Evolutionary conservation across 352 stramenopile species (phyloP).

Genomic region (Phytophthora fragariae): DNA sequence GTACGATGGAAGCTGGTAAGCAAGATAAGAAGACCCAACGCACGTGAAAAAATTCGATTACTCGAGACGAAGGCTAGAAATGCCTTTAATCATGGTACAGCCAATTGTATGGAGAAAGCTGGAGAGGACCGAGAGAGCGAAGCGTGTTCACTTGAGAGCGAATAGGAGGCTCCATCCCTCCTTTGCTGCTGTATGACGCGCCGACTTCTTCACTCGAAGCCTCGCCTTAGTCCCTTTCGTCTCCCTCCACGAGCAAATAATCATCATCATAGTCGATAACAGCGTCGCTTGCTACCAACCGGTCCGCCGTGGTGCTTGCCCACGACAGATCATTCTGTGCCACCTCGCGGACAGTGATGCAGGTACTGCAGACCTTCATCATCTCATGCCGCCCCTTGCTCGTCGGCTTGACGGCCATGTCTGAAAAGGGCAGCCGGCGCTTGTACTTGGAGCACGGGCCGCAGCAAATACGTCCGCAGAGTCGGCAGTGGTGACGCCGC

Average conservation of each 20-base stretch:
- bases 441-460: slow-evolving; percentile 84
- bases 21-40: neutral
- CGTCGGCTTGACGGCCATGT: slow-evolving; percentile 50
- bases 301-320: slow-evolving; percentile 55
- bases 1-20: neutral
- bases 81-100: slow-evolving; percentile 32
- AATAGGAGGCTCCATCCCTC: slow-evolving; percentile 18
- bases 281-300: slow-evolving; percentile 62
- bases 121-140: slow-evolving; percentile 6
- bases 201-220: slow-evolving; percentile 28
- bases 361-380: slow-evolving; percentile 79
- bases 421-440: slow-evolving; percentile 63
- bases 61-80: slow-evolving; percentile 27
- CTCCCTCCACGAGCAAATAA: slow-evolving; percentile 45
- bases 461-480: slow-evolving; percentile 87
- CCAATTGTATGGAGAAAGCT: slow-evolving; percentile 28
- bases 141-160: slow-evolving; percentile 7
- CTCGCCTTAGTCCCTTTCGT: slow-evolving; percentile 2
- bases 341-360: slow-evolving; percentile 65
- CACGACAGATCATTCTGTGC: slow-evolving; percentile 63
- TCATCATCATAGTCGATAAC: slow-evolving; percentile 61
- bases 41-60: slow-evolving; percentile 39
- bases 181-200: slow-evolving; percentile 12
- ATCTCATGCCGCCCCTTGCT: slow-evolving; percentile 53
- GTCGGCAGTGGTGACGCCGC: slow-evolving; percentile 81